Evolutionary conservation across 768 basidiomycete genomes (phyloP).

Genomic region (Auricularia cornea): DNA sequence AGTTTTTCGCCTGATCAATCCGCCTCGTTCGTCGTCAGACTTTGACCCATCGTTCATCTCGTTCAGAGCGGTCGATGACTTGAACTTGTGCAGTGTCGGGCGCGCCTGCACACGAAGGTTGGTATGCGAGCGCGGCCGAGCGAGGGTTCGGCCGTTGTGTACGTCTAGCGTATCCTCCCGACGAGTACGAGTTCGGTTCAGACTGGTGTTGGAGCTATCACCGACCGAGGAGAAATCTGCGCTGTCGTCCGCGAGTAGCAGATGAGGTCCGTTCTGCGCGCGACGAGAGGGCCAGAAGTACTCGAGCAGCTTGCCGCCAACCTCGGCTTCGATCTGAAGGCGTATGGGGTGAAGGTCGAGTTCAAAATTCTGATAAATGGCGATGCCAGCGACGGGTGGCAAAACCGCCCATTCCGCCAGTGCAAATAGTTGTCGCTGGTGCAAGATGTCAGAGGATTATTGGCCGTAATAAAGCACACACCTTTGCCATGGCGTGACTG

Average conservation of each 20-base stretch:
- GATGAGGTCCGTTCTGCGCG: neutral
- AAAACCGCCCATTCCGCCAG: conserved; percentile 73
- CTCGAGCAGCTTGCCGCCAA: conserved; percentile 76
- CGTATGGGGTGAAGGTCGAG: conserved; percentile 78
- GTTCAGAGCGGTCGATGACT: neutral
- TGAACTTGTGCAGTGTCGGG: neutral
- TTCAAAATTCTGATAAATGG: conserved; percentile 77
- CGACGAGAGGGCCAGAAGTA: conserved; percentile 73
- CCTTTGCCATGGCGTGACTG: conserved; percentile 66
- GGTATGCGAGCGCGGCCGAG: neutral
- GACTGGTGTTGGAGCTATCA: neutral
- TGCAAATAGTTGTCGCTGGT: conserved; percentile 38
- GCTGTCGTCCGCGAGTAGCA: conserved; percentile 17
- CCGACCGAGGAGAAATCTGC: conserved; percentile 10
- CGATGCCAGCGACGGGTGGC: conserved; percentile 90
- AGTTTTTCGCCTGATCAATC: neutral
- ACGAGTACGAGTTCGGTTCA: neutral
- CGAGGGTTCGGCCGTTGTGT: neutral
- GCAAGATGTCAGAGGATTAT: neutral
- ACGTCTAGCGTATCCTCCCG: neutral
- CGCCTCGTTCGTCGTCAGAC: neutral
- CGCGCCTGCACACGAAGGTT: neutral
- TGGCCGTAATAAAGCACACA: conserved; percentile 21
- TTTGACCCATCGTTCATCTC: neutral
- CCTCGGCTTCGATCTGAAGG: conserved; percentile 74